Evolutionary conservation across 345 rosid species (phyloP).

Genomic region (Sonneratia alba): DNA sequence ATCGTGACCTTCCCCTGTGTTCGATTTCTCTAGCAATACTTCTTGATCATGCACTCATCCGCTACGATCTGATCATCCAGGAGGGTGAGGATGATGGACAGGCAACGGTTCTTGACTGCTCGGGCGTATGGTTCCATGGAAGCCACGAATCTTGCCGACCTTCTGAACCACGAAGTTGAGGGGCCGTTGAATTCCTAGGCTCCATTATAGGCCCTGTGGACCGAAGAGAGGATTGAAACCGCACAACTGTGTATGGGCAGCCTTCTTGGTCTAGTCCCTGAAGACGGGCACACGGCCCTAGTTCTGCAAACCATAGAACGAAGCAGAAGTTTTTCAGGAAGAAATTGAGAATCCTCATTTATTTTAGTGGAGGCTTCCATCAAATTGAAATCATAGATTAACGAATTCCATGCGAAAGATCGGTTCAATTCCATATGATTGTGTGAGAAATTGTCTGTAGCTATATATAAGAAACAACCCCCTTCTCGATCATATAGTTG

Average conservation of each 20-base stretch:
- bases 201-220: slow-evolving; percentile 25
- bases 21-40: no score
- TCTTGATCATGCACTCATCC: slow-evolving; percentile 14
- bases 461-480: no score
- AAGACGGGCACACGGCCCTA: not conserved
- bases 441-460: no score
- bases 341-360: not conserved
- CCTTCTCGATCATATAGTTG: no score
- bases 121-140: slow-evolving; percentile 16
- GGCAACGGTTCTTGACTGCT: slow-evolving; percentile 21
- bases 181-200: slow-evolving; percentile 27
- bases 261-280: slow-evolving; percentile 21
- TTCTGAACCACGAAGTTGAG: slow-evolving; percentile 15
- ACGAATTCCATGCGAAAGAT: no score
- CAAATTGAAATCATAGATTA: no score
- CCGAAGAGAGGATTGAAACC: slow-evolving; percentile 23
- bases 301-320: not conserved
- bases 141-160: slow-evolving; percentile 11
- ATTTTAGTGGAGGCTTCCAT: no score
- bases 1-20: no score
- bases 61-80: slow-evolving; percentile 40
- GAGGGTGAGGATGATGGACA: slow-evolving; percentile 22
- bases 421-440: no score
- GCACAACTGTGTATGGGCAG: slow-evolving; percentile 56
- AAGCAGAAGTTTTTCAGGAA: not conserved